phyloP scores from a whole-genome alignment of 495 filamentous ascomycete species.

The Lasiosphaeriaceae sp. region DNA sequence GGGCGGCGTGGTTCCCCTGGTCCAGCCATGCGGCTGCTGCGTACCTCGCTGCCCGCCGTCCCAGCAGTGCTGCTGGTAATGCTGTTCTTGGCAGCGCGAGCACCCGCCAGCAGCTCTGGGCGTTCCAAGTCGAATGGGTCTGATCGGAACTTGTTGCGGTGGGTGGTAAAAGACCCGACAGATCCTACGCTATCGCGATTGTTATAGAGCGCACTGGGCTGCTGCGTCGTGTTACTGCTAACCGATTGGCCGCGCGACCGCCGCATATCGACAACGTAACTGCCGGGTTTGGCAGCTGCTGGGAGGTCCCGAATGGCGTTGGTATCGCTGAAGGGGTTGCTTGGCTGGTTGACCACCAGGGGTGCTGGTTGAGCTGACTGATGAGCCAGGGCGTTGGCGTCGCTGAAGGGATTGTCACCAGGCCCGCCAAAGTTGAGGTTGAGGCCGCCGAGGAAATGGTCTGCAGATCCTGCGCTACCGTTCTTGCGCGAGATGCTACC shows the following conservation, averaged over 20 bases:
- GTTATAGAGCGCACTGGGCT: slow-evolving; percentile 22
- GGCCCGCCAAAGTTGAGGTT: slow-evolving; percentile 33
- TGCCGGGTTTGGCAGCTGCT: slow-evolving; percentile 25
- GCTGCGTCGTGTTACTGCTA: slow-evolving; percentile 22
- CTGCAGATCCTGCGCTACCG: slow-evolving; percentile 23
- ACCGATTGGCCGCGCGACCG: slow-evolving; percentile 44
- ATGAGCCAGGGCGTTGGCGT: slow-evolving; percentile 38
- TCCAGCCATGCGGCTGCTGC: slow-evolving; percentile 10
- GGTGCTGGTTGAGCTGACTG: slow-evolving; percentile 35
- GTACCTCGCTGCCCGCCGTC: slow-evolving; percentile 16
- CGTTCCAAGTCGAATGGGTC: slow-evolving; percentile 64
- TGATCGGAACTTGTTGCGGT: slow-evolving; percentile 53
- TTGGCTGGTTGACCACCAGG: slow-evolving; percentile 26
- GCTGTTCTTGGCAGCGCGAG: slow-evolving; percentile 10
- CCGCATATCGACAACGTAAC: slow-evolving; percentile 40
- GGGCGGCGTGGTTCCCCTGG: slow-evolving; percentile 5
- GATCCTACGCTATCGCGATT: slow-evolving; percentile 32
- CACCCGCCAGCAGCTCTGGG: slow-evolving; percentile 41
- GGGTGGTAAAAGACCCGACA: slow-evolving; percentile 25
- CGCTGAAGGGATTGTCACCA: slow-evolving; percentile 34
- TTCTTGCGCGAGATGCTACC: slow-evolving; percentile 25
- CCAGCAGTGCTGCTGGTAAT: slow-evolving; percentile 18
- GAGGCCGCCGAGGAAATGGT: slow-evolving; percentile 38
- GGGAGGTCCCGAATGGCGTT: slow-evolving; percentile 27
- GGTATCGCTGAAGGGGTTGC: slow-evolving; percentile 44